Evolutionary conservation across 2,329 filamentous ascomycete genomes (phyloP), one percentile per base, ranked within the genome.

Genomic region (Fusarium hostae): DNA sequence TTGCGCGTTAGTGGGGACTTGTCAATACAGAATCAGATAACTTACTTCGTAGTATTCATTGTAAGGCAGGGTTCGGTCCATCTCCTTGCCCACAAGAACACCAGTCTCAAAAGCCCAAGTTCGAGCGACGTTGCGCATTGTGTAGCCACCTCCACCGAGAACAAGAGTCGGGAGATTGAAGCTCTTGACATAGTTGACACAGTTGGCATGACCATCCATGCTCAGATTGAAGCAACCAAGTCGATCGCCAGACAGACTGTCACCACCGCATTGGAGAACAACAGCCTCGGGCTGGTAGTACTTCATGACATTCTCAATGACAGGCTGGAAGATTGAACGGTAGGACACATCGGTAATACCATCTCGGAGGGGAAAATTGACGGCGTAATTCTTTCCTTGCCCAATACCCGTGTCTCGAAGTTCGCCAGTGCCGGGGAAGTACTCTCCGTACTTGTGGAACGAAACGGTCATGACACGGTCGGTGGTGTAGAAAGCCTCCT

Each of bases 51-150:
- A 98, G 81, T 98, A 98, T 84, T 98, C 95, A 71, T 97, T 98
- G 81, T 94, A 98, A 1, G 95, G 95, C 43, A 98, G 86, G n/a
- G 93, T 91, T 9, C 92, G 87, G 15, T 90, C 87, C 87, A 98
- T 93, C 34, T 93, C 88, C 66, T 95, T 90, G 32, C 93, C 93
- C 24, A 98, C 93, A 12, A 98, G 87, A 64, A 94, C 88, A 72
- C 95, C 95, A 3, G 96, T 99, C 83, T 99, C 96, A 80, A 95
- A 97, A 10, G 95, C 95, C 96, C 96, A 99, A 9, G 95, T 96
- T 54, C 96, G 92, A 22, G 96, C 95, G 15, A 99, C 96, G 74
- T 99, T 99, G 70, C 96, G 92, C 82, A 97, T 97, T 2, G 96
- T 99, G 83, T 99, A 99, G 51, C 96, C 96, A 71, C 96, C 96